Evolutionary conservation across 2,329 filamentous ascomycete genomes (phyloP).

Genomic region (Ceratocystiopsis sp.): DNA sequence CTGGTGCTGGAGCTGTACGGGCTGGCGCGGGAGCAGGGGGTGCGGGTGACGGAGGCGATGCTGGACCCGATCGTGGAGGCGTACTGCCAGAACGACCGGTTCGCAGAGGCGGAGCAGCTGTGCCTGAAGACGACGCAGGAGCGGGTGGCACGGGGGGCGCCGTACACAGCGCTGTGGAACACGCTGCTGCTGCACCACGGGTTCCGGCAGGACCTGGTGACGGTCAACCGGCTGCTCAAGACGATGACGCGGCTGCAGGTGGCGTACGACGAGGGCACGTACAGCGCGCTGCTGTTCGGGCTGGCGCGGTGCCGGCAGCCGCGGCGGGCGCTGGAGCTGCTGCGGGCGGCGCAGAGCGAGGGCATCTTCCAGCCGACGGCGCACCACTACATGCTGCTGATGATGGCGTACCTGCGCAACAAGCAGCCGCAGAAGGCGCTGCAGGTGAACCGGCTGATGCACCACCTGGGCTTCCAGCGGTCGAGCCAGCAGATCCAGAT

Average conservation of each 20-base stretch:
- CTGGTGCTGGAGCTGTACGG: slow-evolving; percentile 48
- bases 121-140: slow-evolving; percentile 37
- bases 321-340: slow-evolving; percentile 30
- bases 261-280: slow-evolving; percentile 32
- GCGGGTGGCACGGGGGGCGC: slow-evolving; percentile 22
- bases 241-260: slow-evolving; percentile 30
- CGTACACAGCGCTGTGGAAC: slow-evolving; percentile 57
- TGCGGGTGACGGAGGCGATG: slow-evolving; percentile 39
- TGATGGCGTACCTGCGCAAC: slow-evolving; percentile 31
- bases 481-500: slow-evolving; percentile 26
- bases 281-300: slow-evolving; percentile 30
- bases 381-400: slow-evolving; percentile 35
- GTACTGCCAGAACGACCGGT: slow-evolving; percentile 40
- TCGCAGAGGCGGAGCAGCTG: slow-evolving; percentile 39
- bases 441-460: slow-evolving; percentile 26
- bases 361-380: slow-evolving; percentile 26
- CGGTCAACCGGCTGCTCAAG: slow-evolving; percentile 29
- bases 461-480: slow-evolving; percentile 22
- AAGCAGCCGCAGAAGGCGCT: slow-evolving; percentile 25
- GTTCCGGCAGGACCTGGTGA: slow-evolving; percentile 34
- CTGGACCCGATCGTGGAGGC: slow-evolving; percentile 49
- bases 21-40: slow-evolving; percentile 30
- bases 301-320: slow-evolving; percentile 32
- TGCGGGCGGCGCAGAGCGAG: slow-evolving; percentile 26
- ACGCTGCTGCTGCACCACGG: slow-evolving; percentile 55